These are phyloP conservation scores for Tylopilus intermedius DNA, from an alignment of 768 basidiomycete genomes.

Conservation along the genomic window DNA sequence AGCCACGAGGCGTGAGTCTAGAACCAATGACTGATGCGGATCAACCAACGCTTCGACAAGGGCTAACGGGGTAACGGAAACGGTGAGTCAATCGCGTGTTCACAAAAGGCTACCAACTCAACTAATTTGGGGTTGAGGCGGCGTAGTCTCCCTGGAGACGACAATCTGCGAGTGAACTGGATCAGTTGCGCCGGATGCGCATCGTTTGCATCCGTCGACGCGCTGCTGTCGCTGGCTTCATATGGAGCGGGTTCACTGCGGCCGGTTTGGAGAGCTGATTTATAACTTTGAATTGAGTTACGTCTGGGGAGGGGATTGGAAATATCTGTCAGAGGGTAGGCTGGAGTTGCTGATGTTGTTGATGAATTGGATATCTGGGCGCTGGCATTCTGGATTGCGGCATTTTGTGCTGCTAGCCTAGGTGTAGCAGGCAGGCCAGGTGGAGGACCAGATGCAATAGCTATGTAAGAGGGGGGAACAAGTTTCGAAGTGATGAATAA, in stretches of 20 bases:
- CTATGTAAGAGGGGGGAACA: constrained; percentile 24
- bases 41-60: constrained; percentile 56
- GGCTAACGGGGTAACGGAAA: constrained; percentile 33
- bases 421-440: constrained; percentile 21
- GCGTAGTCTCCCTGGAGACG: constrained; percentile 35
- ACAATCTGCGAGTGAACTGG: constrained; percentile 25
- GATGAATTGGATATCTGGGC: constrained; percentile 12
- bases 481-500: constrained; percentile 61
- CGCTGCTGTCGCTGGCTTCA: constrained; percentile 41
- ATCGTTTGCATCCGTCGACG: constrained; percentile 44
- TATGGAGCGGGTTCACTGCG: constrained; percentile 32
- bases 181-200: constrained; percentile 21
- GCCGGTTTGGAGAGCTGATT: constrained; percentile 33
- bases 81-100: constrained; percentile 16
- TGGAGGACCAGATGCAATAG: constrained; percentile 23
- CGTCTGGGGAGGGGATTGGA: constrained; percentile 13
- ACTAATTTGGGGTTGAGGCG: constrained; percentile 52
- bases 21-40: constrained; percentile 1
- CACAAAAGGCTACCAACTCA: constrained; percentile 24
- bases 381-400: not conserved
- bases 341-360: constrained; percentile 2
- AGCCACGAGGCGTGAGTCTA: not conserved
- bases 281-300: constrained; percentile 37
- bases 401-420: constrained; percentile 4
- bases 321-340: constrained; percentile 11